Base-by-base conservation (phyloP, 2,329 filamentous ascomycete genomes). In the Epichloe amarillans region DNA sequence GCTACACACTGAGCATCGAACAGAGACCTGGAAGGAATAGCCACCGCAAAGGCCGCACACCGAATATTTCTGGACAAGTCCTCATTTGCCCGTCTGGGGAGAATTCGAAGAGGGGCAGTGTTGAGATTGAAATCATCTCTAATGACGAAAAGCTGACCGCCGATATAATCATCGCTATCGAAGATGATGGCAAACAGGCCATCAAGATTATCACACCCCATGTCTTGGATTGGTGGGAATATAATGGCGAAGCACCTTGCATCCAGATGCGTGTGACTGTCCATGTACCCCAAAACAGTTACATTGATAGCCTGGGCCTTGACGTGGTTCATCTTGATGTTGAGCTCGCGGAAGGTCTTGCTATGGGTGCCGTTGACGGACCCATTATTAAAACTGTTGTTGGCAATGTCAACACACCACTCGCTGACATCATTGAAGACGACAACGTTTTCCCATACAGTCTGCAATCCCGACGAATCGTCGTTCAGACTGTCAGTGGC, bases 191-290 rank as follows among this genome's bases (percentile, higher is more conserved):
- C 15, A 36, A 7, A 26, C 74, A 77, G 55, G 33, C 39, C 3
- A 61, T 77, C 50, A 54, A 60, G 15, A 54, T 79, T 23, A 60
- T 54, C 11, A 67, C 71, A 2, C 74, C 74, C 0, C 58, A 57
- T 35, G 57, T 52, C 10, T 50, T 71, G 45, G 56, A 61, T 2
- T 66, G 66, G 61, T 64, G 65, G 58, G 47, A 55, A 14, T 48
- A 17, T 3, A 26, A 56, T 2, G 35, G 54, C 12, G 50, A 56
- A 2, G 54, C 59, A 7, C 72, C 74, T 1, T 79, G 76, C 56
- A 63, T 79, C 19, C 69, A 71, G 53, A 64, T 79, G 51, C 68
- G 67, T 11, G 63, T 66, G 15, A 78, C 72, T 3, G 58, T 76
- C 41, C 74, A 68, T 65, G 66, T 73, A 0, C 76, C 76, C 6